Conservation (phyloP, 2,329 filamentous ascomycete species). For the Ramichloridium luteum region DNA sequence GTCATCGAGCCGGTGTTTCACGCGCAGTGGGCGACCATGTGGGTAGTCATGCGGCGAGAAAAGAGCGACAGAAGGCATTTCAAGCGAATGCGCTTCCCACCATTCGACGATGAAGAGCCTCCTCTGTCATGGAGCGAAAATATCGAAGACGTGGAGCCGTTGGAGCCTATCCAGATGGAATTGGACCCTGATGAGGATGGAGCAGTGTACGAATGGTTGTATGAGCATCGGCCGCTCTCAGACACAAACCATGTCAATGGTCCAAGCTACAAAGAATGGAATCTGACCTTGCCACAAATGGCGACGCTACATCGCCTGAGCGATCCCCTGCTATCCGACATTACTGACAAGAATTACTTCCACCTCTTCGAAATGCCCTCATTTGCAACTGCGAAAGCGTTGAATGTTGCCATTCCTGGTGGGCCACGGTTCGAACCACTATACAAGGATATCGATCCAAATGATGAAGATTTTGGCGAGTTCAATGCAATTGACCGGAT, state of each 20-base stretch:
- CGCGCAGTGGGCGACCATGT: slow-evolving; percentile 99
- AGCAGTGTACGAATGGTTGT: slow-evolving; percentile 92
- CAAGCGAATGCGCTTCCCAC: slow-evolving; percentile 97
- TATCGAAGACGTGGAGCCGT: slow-evolving; percentile 92
- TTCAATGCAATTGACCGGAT: slow-evolving; percentile 99
- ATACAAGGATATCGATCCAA: slow-evolving; percentile 97
- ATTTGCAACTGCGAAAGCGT: slow-evolving; percentile 87
- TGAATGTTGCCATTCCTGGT: slow-evolving; percentile 96
- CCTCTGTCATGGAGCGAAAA: slow-evolving; percentile 97
- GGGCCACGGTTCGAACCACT: slow-evolving; percentile 92
- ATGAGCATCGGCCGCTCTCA: slow-evolving; percentile 79
- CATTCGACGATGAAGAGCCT: slow-evolving; percentile 96
- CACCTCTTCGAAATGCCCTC: slow-evolving; percentile 93
- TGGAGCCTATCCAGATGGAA: slow-evolving; percentile 98
- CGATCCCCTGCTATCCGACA: slow-evolving; percentile 77
- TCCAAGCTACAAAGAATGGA: slow-evolving; percentile 94
- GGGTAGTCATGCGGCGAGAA: slow-evolving; percentile 94
- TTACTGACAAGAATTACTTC: slow-evolving; percentile 94
- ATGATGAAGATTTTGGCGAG: slow-evolving; percentile 97
- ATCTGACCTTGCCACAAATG: slow-evolving; percentile 87
- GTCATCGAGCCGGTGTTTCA: slow-evolving; percentile 98
- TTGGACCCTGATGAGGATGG: slow-evolving; percentile 87
- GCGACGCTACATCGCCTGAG: slow-evolving; percentile 86
- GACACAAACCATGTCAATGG: slow-evolving; percentile 93
- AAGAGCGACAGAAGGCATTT: slow-evolving; percentile 93